Evolutionary conservation across 1,284 basidiomycete species (phyloP).

Genomic region (Gomphus sp.): DNA sequence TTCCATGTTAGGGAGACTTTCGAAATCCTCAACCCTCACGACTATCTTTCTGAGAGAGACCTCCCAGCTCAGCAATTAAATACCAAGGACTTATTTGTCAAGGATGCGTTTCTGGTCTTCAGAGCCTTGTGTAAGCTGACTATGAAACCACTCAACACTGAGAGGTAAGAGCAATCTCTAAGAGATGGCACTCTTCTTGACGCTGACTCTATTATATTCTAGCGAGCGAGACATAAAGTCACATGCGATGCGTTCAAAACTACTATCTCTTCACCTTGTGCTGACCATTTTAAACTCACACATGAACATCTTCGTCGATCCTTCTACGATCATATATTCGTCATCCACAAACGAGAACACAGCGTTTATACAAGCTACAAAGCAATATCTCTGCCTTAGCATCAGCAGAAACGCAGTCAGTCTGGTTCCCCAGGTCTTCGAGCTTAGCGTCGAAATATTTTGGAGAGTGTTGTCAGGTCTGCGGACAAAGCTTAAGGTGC

Average conservation of each 20-base stretch:
- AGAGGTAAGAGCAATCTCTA: conserved; percentile 54
- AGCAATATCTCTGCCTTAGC: conserved; percentile 90
- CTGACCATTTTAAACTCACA: conserved; percentile 89
- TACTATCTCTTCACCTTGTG: conserved; percentile 88
- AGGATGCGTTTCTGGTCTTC: conserved; percentile 95
- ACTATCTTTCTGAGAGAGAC: conserved; percentile 19
- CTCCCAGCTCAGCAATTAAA: conserved; percentile 31
- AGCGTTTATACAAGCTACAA: conserved; percentile 84
- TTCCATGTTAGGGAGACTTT: conserved; percentile 15
- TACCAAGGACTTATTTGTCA: conserved; percentile 80
- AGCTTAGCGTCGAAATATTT: conserved; percentile 97
- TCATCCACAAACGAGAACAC: conserved; percentile 79
- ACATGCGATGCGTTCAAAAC: conserved; percentile 91
- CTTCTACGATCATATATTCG: conserved; percentile 81
- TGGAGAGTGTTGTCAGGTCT: conserved; percentile 92
- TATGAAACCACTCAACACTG: conserved; percentile 92
- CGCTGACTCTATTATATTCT: conserved; percentile 3
- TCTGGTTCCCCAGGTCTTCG: conserved; percentile 94
- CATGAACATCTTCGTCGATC: conserved; percentile 81
- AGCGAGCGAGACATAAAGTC: conserved; percentile 91
- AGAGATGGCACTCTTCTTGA: not conserved
- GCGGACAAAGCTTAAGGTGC: conserved; percentile 91
- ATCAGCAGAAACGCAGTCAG: conserved; percentile 95
- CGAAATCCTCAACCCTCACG: conserved; percentile 21
- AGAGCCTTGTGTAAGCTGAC: conserved; percentile 92